Evolutionary conservation across 352 stramenopile genomes (phyloP).

Genomic region (Phytophthora parvispora): DNA sequence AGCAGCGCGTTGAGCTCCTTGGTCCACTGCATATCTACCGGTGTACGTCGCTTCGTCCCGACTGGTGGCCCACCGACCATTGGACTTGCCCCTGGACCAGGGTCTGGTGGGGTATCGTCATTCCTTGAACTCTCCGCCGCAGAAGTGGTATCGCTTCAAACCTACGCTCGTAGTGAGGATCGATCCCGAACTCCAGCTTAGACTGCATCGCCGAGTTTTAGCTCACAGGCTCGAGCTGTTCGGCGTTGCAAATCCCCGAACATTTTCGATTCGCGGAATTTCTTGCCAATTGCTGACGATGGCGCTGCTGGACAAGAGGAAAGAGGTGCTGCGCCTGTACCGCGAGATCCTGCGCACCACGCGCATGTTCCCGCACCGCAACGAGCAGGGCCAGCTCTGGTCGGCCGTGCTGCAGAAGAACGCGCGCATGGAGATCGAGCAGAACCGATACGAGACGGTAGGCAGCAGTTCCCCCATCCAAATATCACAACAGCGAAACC

Average conservation of each 20-base stretch:
- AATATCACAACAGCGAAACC: slow-evolving; percentile 13
- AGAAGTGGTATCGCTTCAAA: too few species aligned
- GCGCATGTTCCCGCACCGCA: slow-evolving; percentile 78
- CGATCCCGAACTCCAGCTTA: too few species aligned
- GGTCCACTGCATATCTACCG: slow-evolving; percentile 71
- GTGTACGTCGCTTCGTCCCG: slow-evolving; percentile 17
- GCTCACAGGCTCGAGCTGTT: too few species aligned
- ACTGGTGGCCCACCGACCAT: background rate
- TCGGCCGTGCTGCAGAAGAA: slow-evolving; percentile 75
- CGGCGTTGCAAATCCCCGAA: too few species aligned
- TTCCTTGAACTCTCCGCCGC: too few species aligned
- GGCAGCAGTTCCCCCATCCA: background rate
- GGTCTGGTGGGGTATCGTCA: too few species aligned
- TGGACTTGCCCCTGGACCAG: too few species aligned
- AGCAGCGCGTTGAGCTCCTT: slow-evolving; percentile 66
- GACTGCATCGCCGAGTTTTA: too few species aligned
- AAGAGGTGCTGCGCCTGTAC: slow-evolving; percentile 86
- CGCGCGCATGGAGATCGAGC: slow-evolving; percentile 84
- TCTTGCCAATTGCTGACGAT: slow-evolving; percentile 8
- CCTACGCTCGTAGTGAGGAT: too few species aligned
- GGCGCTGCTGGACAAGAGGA: slow-evolving; percentile 66
- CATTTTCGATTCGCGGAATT: too few species aligned
- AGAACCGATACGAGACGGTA: slow-evolving; percentile 80
- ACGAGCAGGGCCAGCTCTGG: slow-evolving; percentile 81
- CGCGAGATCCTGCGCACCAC: slow-evolving; percentile 82